These are phyloP conservation scores for Cicer bijugum DNA, from an alignment of 306 rosid species.

Conservation along the genomic window DNA sequence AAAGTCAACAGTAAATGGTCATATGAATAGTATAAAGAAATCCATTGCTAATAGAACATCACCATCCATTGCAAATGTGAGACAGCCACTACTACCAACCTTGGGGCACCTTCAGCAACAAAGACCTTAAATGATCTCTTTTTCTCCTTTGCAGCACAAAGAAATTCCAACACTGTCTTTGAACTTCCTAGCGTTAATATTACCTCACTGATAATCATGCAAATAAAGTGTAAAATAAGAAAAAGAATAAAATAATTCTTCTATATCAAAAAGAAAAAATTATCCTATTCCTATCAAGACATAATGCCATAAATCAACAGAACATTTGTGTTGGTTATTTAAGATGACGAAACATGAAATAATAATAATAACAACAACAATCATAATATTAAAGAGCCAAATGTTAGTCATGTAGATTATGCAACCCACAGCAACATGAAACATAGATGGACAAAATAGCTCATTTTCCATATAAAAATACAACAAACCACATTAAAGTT, in stretches of 20 bases:
- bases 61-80: constrained; percentile 24
- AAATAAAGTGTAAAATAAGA: constrained; percentile 36
- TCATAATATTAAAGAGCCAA: background rate
- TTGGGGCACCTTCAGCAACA: constrained; percentile 99
- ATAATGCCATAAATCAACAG: constrained; percentile 30
- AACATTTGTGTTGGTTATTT: constrained; percentile 17
- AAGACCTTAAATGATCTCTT: constrained; percentile 89
- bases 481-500: background rate
- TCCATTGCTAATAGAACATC: constrained; percentile 13
- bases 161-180: constrained; percentile 94
- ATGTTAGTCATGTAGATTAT: constrained; percentile 13
- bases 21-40: constrained; percentile 36
- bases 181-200: constrained; percentile 97
- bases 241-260: background rate
- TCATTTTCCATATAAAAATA: constrained; percentile 19
- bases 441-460: constrained; percentile 20
- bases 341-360: constrained; percentile 11
- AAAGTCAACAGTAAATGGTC: constrained; percentile 16
- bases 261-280: constrained; percentile 8
- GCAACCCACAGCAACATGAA: constrained; percentile 25
- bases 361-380: background rate
- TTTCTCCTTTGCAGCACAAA: constrained; percentile 93
- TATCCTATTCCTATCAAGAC: constrained; percentile 36
- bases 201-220: constrained; percentile 76
- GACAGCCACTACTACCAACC: constrained; percentile 58